phyloP scores from a whole-genome alignment of 192 early-diverging fungal genomes.

The Tieghemiomyces parasiticus region DNA sequence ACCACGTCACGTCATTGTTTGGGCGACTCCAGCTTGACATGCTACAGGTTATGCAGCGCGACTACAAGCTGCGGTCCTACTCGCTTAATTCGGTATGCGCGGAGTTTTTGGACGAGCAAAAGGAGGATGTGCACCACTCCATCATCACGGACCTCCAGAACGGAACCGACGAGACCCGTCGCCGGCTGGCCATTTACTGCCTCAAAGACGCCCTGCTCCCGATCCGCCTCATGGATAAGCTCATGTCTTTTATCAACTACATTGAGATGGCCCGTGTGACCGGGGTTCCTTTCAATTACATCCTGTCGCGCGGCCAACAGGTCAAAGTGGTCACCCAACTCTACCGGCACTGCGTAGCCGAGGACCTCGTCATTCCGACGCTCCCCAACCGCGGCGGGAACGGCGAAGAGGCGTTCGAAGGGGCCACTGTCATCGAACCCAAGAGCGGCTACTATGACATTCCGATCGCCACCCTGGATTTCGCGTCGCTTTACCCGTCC shows the following conservation, averaged over 20 bases:
- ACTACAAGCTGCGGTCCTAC: conserved; percentile 91
- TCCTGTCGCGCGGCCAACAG: conserved; percentile 89
- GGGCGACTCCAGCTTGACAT: conserved; percentile 90
- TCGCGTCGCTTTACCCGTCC: conserved; percentile 93
- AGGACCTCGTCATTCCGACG: conserved; percentile 81
- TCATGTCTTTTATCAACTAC: conserved; percentile 94
- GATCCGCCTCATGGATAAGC: conserved; percentile 85
- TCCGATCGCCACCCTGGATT: conserved; percentile 97
- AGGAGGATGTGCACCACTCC: conserved; percentile 97
- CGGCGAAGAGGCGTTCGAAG: conserved; percentile 83
- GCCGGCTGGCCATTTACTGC: conserved; percentile 92
- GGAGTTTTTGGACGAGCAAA: conserved; percentile 93
- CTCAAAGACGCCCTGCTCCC: conserved; percentile 95
- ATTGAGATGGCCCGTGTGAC: conserved; percentile 98
- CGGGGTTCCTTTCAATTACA: conserved; percentile 88
- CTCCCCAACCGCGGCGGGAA: conserved; percentile 65
- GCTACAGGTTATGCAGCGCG: conserved; percentile 85
- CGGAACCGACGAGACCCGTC: conserved; percentile 83
- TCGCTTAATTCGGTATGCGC: conserved; percentile 92
- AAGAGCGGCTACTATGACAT: conserved; percentile 82
- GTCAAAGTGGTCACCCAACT: conserved; percentile 97
- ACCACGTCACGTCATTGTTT: conserved; percentile 74
- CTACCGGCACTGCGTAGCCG: conserved; percentile 65
- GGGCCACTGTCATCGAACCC: conserved; percentile 94
- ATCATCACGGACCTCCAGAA: conserved; percentile 97